phyloP scores from a whole-genome alignment of 1,139 yeast species.

The Yamadazyma dendronema region DNA sequence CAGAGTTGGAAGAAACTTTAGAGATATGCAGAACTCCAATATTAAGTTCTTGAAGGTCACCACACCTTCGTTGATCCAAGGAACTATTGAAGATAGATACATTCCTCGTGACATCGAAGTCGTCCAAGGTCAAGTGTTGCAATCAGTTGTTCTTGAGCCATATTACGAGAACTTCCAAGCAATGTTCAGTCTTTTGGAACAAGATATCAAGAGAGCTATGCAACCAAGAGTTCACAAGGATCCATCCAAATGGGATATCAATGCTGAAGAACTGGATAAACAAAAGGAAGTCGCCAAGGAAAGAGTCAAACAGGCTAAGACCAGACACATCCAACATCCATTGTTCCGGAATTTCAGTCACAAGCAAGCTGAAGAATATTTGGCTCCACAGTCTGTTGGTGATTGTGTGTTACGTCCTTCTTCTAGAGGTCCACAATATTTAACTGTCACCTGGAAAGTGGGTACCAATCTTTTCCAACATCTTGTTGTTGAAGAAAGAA shows the following conservation, averaged over 20 bases:
- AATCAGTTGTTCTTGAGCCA: constrained; percentile 70
- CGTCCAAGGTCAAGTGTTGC: constrained; percentile 76
- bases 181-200: constrained; percentile 65
- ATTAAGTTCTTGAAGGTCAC: constrained; percentile 52
- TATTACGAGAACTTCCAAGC: constrained; percentile 75
- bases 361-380: constrained; percentile 87
- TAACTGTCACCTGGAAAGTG: constrained; percentile 96
- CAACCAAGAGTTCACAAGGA: constrained; percentile 51
- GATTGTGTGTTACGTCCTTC: constrained; percentile 95
- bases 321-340: constrained; percentile 89
- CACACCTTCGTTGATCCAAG: constrained; percentile 77
- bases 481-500: constrained; percentile 76
- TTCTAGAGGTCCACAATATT: constrained; percentile 80
- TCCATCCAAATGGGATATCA: constrained; percentile 77
- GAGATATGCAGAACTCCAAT: constrained; percentile 31
- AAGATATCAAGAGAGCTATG: constrained; percentile 63
- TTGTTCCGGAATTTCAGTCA: constrained; percentile 80
- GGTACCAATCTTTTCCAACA: constrained; percentile 91
- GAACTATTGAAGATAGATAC: constrained; percentile 66
- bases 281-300: constrained; percentile 57
- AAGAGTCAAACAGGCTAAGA: constrained; percentile 52
- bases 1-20: constrained; percentile 47
- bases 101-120: constrained; percentile 54
- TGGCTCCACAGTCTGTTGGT: constrained; percentile 88
- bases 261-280: constrained; percentile 69